phyloP scores from a whole-genome alignment of 2,329 filamentous ascomycete genomes.

The Cytospora mali region DNA sequence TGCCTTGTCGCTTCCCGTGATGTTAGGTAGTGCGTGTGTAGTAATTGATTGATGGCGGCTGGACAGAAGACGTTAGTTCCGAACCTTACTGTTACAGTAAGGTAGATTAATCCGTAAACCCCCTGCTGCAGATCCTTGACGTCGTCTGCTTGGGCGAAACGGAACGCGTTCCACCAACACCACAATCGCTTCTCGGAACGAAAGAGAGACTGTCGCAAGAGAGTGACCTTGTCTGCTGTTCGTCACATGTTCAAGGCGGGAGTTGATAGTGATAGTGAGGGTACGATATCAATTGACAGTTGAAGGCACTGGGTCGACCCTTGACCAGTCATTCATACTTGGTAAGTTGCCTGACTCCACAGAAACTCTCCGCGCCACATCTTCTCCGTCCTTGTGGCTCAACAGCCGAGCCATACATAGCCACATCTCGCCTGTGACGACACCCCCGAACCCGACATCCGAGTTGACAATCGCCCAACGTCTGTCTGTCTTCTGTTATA shows the following conservation, averaged over 20 bases:
- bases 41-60: background rate
- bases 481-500: background rate
- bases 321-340: background rate
- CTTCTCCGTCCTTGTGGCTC: background rate
- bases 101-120: background rate
- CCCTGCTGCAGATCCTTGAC: constrained; percentile 14
- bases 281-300: background rate
- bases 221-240: background rate
- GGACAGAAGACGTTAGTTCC: background rate
- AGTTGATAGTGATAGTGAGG: background rate
- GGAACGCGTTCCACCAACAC: constrained; percentile 13
- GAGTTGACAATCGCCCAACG: background rate
- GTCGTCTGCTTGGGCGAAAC: constrained; percentile 13
- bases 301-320: background rate
- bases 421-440: background rate
- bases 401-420: background rate
- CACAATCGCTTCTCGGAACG: constrained; percentile 16
- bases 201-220: background rate
- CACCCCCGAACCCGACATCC: background rate
- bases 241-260: background rate
- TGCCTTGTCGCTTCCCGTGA: background rate
- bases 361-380: background rate
- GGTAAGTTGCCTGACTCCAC: background rate
- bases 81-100: background rate
- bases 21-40: background rate